A percentile compares a stretch with the other conserved stretches of the same genome.
Conservation (phyloP, 2,329 filamentous ascomycete genomes). For the Aspergillus sojae region DNA sequence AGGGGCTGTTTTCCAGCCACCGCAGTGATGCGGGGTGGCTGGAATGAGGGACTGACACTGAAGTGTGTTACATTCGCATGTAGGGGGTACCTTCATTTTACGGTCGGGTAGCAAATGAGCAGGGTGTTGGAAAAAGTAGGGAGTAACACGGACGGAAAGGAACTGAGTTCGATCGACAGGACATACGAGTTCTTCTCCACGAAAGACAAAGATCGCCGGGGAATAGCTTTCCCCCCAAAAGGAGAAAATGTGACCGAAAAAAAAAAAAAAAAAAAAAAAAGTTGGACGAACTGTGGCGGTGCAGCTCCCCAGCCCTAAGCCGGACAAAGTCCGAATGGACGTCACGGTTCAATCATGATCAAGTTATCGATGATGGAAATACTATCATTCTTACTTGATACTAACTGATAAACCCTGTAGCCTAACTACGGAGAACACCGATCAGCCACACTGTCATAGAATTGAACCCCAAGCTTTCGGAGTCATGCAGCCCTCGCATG, state of each 20-base stretch:
- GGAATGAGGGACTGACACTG: background rate
- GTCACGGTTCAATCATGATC: background rate
- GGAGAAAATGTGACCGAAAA: background rate
- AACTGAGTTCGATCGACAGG: background rate
- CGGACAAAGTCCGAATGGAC: background rate
- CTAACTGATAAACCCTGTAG: background rate
- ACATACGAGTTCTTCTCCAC: background rate
- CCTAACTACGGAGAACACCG: background rate
- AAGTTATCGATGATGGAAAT: background rate
- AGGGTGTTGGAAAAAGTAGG: background rate
- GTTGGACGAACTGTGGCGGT: background rate
- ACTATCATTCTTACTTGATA: background rate
- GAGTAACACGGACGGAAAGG: background rate
- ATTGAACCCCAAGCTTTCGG: background rate
- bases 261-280: background rate
- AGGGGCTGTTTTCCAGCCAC: background rate
- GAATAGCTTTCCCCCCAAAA: background rate
- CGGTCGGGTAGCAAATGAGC: background rate
- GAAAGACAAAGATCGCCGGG: background rate
- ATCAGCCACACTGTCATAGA: background rate
- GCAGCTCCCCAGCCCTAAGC: background rate
- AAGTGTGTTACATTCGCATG: background rate
- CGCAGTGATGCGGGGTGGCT: background rate
- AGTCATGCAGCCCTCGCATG: background rate
- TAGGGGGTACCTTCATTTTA: background rate